Conservation (phyloP, 192 early-diverging fungal genomes). For the Podila clonocystis region DNA sequence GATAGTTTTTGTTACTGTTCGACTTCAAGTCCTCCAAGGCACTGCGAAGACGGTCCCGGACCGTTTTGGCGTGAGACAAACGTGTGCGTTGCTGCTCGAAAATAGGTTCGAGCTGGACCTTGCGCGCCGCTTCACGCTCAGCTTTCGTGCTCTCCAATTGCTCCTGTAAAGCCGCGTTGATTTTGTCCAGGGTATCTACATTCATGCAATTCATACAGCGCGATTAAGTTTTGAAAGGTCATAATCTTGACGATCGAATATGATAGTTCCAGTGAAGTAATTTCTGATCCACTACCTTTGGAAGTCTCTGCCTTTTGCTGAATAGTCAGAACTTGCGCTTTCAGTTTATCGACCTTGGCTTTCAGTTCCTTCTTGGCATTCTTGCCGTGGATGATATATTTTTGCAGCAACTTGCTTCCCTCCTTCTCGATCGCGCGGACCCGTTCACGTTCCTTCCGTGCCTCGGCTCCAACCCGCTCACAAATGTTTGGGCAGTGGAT, state of each 20-base stretch:
- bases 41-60: slow-evolving; percentile 38
- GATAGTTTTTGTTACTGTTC: slow-evolving; percentile 77
- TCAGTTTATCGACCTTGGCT: slow-evolving; percentile 17
- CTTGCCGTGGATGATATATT: slow-evolving; percentile 45
- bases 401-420: slow-evolving; percentile 28
- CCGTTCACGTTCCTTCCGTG: slow-evolving; percentile 19
- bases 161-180: slow-evolving; percentile 17
- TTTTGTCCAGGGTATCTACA: slow-evolving; percentile 13
- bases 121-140: slow-evolving; percentile 31
- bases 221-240: not conserved
- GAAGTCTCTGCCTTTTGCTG: slow-evolving; percentile 18
- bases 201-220: not conserved
- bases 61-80: slow-evolving; percentile 24
- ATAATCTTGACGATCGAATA: not conserved
- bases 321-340: not conserved
- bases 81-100: slow-evolving; percentile 26
- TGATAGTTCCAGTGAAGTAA: too few relatives aligned
- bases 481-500: slow-evolving; percentile 81
- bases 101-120: slow-evolving; percentile 23
- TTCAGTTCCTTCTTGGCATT: slow-evolving; percentile 13
- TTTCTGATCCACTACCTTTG: slow-evolving; percentile 24
- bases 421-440: slow-evolving; percentile 14
- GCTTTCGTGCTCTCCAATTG: slow-evolving; percentile 22
- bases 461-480: slow-evolving; percentile 60
- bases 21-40: slow-evolving; percentile 63